A percentile compares a stretch with the other conserved stretches of the same genome.
phyloP scores from a whole-genome alignment of 148 eudicot species.

The Rhododendron kiyosumense region DNA sequence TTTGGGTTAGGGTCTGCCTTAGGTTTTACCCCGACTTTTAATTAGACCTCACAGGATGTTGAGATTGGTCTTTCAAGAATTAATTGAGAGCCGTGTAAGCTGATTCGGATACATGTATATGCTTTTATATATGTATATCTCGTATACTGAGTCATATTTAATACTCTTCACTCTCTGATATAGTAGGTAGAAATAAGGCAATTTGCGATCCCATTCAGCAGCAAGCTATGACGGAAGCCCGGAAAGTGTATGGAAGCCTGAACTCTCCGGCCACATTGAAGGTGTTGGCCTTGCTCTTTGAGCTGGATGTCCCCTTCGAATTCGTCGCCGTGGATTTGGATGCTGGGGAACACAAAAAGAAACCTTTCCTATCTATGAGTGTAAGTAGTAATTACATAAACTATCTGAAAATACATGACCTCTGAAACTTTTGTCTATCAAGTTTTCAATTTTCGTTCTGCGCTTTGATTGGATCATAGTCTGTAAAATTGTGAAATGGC shows the following conservation, averaged over 20 bases:
- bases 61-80: too few species aligned
- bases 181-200: background rate
- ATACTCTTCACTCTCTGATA: too few species aligned
- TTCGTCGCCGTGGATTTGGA: constrained; percentile 29
- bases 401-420: too few species aligned
- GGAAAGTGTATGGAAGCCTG: constrained; percentile 21
- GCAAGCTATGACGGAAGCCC: constrained; percentile 9
- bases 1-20: too few species aligned
- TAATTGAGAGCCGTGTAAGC: too few species aligned
- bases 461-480: background rate
- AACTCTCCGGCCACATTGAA: constrained; percentile 27
- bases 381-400: constrained; percentile 1
- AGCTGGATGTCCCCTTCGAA: constrained; percentile 40
- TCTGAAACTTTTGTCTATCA: background rate
- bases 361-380: constrained; percentile 32
- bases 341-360: constrained; percentile 22
- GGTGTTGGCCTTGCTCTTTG: constrained; percentile 21
- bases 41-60: too few species aligned
- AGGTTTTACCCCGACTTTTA: too few species aligned
- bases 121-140: too few species aligned
- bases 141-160: too few species aligned
- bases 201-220: background rate
- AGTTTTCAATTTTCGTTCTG: background rate
- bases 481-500: background rate
- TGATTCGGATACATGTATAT: too few species aligned